Conservation (phyloP, 2,329 filamentous ascomycete genomes). For the Blastomyces parvus region DNA sequence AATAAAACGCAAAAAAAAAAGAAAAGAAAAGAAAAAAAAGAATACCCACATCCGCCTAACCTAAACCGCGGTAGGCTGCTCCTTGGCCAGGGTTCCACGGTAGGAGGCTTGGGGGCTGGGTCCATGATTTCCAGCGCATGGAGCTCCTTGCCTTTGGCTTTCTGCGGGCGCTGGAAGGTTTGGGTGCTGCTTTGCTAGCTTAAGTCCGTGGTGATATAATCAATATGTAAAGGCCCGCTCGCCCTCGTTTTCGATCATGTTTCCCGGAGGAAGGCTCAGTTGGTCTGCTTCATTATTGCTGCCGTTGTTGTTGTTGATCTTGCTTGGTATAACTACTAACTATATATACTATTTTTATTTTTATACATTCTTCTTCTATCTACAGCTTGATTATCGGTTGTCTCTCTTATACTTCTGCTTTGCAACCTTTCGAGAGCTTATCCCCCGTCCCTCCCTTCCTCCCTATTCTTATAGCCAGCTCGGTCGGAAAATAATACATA, state of each 20-base stretch:
- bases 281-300: neutral
- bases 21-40: neutral
- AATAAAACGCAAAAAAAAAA: neutral
- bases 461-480: neutral
- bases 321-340: neutral
- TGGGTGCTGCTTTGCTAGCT: neutral
- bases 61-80: neutral
- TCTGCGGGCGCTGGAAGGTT: no score
- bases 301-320: neutral
- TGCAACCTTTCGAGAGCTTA: neutral
- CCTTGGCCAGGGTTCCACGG: slow-evolving; percentile 4
- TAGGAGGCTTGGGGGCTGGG: neutral
- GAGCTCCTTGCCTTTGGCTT: neutral
- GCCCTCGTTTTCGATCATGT: neutral
- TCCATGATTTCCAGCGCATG: neutral
- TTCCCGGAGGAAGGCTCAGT: neutral
- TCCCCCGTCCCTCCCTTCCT: neutral
- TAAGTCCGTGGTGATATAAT: slow-evolving; percentile 5
- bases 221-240: slow-evolving; percentile 3
- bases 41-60: neutral
- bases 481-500: neutral
- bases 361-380: neutral
- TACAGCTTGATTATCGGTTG: neutral
- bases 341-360: no score
- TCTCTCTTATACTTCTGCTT: neutral